These are phyloP conservation scores for Hymenoscyphus repandus DNA, from an alignment of 2,329 filamentous ascomycete species.

Conservation along the genomic window DNA sequence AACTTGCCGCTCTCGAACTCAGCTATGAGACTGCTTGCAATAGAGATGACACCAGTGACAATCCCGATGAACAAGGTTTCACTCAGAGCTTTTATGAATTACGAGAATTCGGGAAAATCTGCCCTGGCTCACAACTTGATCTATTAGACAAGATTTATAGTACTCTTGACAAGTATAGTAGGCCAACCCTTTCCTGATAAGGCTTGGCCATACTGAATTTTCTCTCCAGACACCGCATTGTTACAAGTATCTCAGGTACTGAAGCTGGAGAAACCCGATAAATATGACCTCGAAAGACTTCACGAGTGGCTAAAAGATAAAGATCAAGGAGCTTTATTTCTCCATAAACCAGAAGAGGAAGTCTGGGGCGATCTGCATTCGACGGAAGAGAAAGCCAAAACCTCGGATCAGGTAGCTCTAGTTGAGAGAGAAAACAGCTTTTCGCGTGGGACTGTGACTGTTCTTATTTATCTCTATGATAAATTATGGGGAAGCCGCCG, in stretches of 20 bases:
- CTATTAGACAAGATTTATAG: not conserved
- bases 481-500: not conserved
- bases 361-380: no score
- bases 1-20: not conserved
- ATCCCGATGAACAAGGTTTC: not conserved
- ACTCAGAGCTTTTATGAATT: not conserved
- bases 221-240: not conserved
- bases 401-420: not conserved
- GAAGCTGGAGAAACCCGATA: not conserved
- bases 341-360: not conserved
- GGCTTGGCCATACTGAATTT: not conserved
- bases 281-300: not conserved
- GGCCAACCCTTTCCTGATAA: not conserved
- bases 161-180: not conserved
- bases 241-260: not conserved
- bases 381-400: not conserved
- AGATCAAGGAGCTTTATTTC: not conserved
- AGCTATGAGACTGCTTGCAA: not conserved
- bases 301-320: not conserved
- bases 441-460: not conserved
- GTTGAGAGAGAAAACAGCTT: not conserved
- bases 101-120: not conserved
- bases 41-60: not conserved
- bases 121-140: not conserved
- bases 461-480: not conserved